A percentile compares a stretch with the other conserved stretches of the same genome.
Conservation (phyloP, 371 early-diverging fungal genomes). For the Umbelopsis sp. region DNA sequence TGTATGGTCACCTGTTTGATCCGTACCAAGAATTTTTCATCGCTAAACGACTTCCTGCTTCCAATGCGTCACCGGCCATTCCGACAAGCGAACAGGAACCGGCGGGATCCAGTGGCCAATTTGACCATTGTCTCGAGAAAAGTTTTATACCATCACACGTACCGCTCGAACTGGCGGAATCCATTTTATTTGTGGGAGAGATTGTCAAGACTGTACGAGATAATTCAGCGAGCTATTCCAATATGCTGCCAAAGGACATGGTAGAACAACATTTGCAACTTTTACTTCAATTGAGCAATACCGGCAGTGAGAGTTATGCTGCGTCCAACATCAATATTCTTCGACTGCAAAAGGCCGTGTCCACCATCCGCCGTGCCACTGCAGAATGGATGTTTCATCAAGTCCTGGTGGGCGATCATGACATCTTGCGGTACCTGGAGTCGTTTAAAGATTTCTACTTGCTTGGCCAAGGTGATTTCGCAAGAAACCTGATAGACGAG, state of each 20-base stretch:
- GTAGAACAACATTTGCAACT: slow-evolving; percentile 44
- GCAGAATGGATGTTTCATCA: slow-evolving; percentile 72
- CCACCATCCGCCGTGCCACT: slow-evolving; percentile 59
- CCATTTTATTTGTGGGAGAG: slow-evolving; percentile 77
- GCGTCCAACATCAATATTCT: slow-evolving; percentile 30
- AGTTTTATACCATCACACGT: slow-evolving; percentile 59
- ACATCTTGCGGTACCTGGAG: slow-evolving; percentile 60
- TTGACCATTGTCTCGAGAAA: slow-evolving; percentile 54
- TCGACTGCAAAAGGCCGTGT: slow-evolving; percentile 40
- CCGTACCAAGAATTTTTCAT: slow-evolving; percentile 76
- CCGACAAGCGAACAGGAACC: background rate
- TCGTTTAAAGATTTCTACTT: slow-evolving; percentile 71
- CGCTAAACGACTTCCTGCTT: slow-evolving; percentile 8
- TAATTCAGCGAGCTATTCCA: slow-evolving; percentile 27
- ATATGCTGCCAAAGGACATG: slow-evolving; percentile 35
- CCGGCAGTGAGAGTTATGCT: slow-evolving; percentile 20
- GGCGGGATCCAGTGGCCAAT: background rate
- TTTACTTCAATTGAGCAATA: slow-evolving; percentile 28
- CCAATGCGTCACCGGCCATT: background rate
- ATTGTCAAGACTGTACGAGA: slow-evolving; percentile 65
- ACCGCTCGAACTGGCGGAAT: slow-evolving; percentile 51
- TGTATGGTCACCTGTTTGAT: slow-evolving; percentile 70
- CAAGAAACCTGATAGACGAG: slow-evolving; percentile 64
- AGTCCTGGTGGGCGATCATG: slow-evolving; percentile 62
- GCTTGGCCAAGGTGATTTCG: slow-evolving; percentile 72